phyloP scores from a whole-genome alignment of 2,329 filamentous ascomycete species.

The Fusarium chaquense region DNA sequence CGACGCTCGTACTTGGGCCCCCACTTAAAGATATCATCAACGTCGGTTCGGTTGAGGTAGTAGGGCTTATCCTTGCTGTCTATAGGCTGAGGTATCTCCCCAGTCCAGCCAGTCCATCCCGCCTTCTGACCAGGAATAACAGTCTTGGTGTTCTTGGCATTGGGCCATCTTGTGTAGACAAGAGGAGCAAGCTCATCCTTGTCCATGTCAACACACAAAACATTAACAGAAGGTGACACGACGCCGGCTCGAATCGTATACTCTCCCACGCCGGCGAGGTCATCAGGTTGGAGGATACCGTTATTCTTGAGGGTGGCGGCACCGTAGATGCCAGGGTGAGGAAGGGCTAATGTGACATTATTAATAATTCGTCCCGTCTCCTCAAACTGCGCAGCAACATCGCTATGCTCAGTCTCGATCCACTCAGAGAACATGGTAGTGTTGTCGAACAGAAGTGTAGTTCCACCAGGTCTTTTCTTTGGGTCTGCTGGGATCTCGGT shows the following conservation, averaged over 20 bases:
- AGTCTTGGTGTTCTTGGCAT: slow-evolving; percentile 52
- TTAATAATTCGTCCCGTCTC: slow-evolving; percentile 71
- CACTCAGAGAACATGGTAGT: slow-evolving; percentile 77
- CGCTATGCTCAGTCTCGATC: slow-evolving; percentile 68
- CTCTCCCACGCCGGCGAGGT: slow-evolving; percentile 73
- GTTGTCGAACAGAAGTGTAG: slow-evolving; percentile 76
- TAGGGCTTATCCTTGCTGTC: slow-evolving; percentile 44
- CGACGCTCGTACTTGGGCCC: slow-evolving; percentile 62
- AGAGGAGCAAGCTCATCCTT: slow-evolving; percentile 70
- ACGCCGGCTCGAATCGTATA: slow-evolving; percentile 77
- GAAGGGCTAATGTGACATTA: slow-evolving; percentile 82
- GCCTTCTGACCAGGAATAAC: slow-evolving; percentile 52
- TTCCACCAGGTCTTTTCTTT: slow-evolving; percentile 66
- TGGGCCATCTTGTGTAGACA: slow-evolving; percentile 72
- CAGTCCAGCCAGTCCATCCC: slow-evolving; percentile 54
- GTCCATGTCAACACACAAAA: slow-evolving; percentile 77
- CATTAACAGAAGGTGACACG: slow-evolving; percentile 77
- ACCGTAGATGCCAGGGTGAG: slow-evolving; percentile 74
- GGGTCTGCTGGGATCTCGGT: slow-evolving; percentile 58
- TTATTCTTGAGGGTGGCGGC: slow-evolving; percentile 73
- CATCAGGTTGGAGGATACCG: slow-evolving; percentile 75
- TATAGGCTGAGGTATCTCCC: slow-evolving; percentile 52
- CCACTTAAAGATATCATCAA: slow-evolving; percentile 80
- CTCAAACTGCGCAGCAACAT: slow-evolving; percentile 65
- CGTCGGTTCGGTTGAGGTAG: slow-evolving; percentile 67